Percentiles rank a stretch among this genome's conserved stretches.
phyloP scores from a whole-genome alignment of 176 grass and related monocot genomes.

The Poa pratensis region DNA sequence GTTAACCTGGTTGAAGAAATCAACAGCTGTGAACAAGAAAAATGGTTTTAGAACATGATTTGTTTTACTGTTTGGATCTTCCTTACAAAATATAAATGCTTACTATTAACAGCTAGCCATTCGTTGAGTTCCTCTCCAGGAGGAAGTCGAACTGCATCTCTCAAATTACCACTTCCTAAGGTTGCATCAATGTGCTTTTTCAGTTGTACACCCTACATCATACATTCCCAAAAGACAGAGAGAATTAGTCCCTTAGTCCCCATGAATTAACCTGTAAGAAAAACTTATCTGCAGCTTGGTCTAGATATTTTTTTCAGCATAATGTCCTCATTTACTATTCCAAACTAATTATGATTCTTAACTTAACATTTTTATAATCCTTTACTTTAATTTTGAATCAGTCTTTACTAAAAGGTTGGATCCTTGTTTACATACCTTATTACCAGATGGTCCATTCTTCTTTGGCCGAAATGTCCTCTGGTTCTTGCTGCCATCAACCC shows the following conservation, averaged over 20 bases:
- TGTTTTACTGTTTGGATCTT: background rate
- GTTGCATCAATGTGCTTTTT: constrained; percentile 95
- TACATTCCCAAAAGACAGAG: background rate
- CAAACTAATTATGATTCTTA: background rate
- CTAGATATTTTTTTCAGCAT: background rate
- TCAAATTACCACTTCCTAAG: constrained; percentile 88
- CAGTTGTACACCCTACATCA: constrained; percentile 74
- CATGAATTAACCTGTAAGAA: background rate
- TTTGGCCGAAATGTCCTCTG: constrained; percentile 98
- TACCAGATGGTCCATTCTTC: constrained; percentile 93
- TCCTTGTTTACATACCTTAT: constrained; percentile 53
- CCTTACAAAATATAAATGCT: background rate
- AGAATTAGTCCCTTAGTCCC: background rate
- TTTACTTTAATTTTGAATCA: background rate
- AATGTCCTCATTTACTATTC: background rate
- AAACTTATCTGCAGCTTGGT: background rate
- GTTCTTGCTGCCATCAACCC: constrained; percentile 53
- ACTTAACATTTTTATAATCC: background rate
- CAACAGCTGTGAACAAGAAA: constrained; percentile 67
- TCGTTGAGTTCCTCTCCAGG: constrained; percentile 91
- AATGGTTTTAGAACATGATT: constrained; percentile 16
- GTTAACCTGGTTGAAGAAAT: constrained; percentile 99
- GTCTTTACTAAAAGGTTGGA: background rate
- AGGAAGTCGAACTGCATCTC: constrained; percentile 83
- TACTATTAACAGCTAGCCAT: constrained; percentile 98